Evolutionary conservation across 352 stramenopile genomes (phyloP).

Genomic region (Pythium scleroteichum): DNA sequence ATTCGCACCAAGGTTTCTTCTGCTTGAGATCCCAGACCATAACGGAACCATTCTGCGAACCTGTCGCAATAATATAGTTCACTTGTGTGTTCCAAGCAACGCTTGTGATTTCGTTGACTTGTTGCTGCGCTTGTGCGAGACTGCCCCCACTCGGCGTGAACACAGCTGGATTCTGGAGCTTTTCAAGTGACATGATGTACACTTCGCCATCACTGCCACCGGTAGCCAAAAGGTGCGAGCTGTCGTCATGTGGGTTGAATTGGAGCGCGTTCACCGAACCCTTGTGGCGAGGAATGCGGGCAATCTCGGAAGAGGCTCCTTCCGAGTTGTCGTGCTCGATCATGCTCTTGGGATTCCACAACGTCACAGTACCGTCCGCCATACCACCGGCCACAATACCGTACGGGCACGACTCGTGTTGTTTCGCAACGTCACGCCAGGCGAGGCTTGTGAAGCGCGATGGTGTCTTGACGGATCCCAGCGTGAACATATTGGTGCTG

Average conservation of each 20-base stretch:
- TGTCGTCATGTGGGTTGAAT: slow-evolving; percentile 95
- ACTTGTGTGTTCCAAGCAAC: slow-evolving; percentile 98
- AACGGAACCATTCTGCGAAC: slow-evolving; percentile 92
- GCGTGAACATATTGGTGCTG: slow-evolving; percentile 62
- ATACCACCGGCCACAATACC: slow-evolving; percentile 97
- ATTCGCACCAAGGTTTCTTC: slow-evolving; percentile 98
- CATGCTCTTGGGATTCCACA: slow-evolving; percentile 95
- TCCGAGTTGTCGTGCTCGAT: slow-evolving; percentile 54
- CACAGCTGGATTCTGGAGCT: slow-evolving; percentile 85
- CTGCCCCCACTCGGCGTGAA: slow-evolving; percentile 85
- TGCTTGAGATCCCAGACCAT: slow-evolving; percentile 98
- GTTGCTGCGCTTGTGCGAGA: slow-evolving; percentile 53
- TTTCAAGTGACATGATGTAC: slow-evolving; percentile 94
- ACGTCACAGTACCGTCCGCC: slow-evolving; percentile 94
- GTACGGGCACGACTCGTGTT: slow-evolving; percentile 76
- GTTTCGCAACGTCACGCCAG: slow-evolving; percentile 89
- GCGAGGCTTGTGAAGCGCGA: slow-evolving; percentile 93
- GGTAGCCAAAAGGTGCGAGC: slow-evolving; percentile 91
- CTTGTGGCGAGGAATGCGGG: slow-evolving; percentile 84
- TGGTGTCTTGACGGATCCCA: slow-evolving; percentile 89
- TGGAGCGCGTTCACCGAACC: slow-evolving; percentile 92
- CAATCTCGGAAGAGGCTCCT: slow-evolving; percentile 56
- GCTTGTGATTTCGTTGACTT: slow-evolving; percentile 86
- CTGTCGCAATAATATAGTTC: slow-evolving; percentile 97
- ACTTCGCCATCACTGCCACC: slow-evolving; percentile 95